phyloP scores from a whole-genome alignment of 2,329 filamentous ascomycete species.

The Trichoderma breve region DNA sequence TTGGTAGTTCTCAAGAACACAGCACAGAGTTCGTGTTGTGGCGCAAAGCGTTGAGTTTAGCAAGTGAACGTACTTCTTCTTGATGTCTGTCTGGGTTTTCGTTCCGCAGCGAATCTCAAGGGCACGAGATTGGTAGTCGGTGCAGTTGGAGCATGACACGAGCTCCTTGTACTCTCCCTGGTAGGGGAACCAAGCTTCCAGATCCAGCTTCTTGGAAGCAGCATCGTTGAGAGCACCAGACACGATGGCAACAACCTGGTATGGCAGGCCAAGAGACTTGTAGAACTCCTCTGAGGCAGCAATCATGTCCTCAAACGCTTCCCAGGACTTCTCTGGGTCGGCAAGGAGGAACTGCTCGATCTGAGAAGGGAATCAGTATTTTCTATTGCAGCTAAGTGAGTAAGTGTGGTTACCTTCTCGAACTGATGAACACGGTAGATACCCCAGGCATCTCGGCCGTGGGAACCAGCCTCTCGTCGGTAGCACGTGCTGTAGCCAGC shows the following conservation, averaged over 20 bases:
- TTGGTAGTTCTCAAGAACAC: conserved; percentile 95
- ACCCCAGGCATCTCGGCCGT: conserved; percentile 87
- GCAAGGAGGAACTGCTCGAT: conserved; percentile 78
- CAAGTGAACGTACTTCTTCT: conserved; percentile 91
- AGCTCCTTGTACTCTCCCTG: conserved; percentile 98
- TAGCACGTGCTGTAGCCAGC: conserved; percentile 95
- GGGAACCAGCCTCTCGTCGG: conserved; percentile 89
- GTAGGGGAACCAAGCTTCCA: conserved; percentile 95
- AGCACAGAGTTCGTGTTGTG: conserved; percentile 89
- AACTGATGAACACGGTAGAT: conserved; percentile 98
- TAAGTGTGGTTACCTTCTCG: conserved; percentile 64
- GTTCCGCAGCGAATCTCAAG: conserved; percentile 88
- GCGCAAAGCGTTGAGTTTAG: conserved; percentile 88
- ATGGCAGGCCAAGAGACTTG: conserved; percentile 82
- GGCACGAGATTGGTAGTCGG: conserved; percentile 92
- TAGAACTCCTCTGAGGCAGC: conserved; percentile 90
- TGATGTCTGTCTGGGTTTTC: conserved; percentile 79
- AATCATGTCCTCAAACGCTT: conserved; percentile 93
- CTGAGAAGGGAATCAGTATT: conserved; percentile 22
- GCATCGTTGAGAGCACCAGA: conserved; percentile 86
- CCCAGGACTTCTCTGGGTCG: conserved; percentile 88
- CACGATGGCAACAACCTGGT: conserved; percentile 90
- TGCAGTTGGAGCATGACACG: conserved; percentile 96
- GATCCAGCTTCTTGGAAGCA: conserved; percentile 83
- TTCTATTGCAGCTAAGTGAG: conserved; percentile 1